These are phyloP conservation scores for Phytopythium kandeliae DNA, from an alignment of 352 stramenopile species.

Conservation along the genomic window DNA sequence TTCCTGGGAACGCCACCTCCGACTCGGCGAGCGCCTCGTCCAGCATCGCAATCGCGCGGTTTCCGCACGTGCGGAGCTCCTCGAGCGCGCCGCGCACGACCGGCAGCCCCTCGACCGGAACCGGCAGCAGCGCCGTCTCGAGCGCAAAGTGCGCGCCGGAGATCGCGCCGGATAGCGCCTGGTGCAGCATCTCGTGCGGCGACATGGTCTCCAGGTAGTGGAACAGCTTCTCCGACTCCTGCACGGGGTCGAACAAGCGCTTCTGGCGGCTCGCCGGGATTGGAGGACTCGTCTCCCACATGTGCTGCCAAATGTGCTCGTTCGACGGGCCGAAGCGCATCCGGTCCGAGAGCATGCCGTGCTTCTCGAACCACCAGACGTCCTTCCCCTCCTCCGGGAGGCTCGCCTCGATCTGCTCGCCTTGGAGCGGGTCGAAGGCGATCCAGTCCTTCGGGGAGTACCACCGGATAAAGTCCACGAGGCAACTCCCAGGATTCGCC, in stretches of 20 bases:
- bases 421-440: constrained; percentile 23
- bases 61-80: constrained; percentile 26
- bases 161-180: constrained; percentile 65
- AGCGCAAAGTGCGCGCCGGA: constrained; percentile 52
- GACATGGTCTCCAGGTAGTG: constrained; percentile 81
- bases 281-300: constrained; percentile 53
- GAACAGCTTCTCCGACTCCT: constrained; percentile 77
- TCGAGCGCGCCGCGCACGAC: constrained; percentile 32
- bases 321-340: constrained; percentile 42
- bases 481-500: constrained; percentile 53
- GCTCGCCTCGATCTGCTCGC: constrained; percentile 9
- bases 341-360: constrained; percentile 68
- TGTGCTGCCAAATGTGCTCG: constrained; percentile 66
- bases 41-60: constrained; percentile 44
- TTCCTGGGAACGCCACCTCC: constrained; percentile 46
- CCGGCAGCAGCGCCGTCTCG: constrained; percentile 31
- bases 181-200: constrained; percentile 72
- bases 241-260: constrained; percentile 56
- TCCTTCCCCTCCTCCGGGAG: constrained; percentile 38
- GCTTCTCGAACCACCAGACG: constrained; percentile 62
- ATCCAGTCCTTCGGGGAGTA: constrained; percentile 84
- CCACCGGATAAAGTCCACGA: constrained; percentile 81
- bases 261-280: constrained; percentile 61
- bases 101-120: constrained; percentile 20
- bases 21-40: constrained; percentile 63